A percentile compares a stretch with the other conserved stretches of the same genome.
Conservation (phyloP, 2,329 filamentous ascomycete genomes). For the Ceratocystis destructans region DNA sequence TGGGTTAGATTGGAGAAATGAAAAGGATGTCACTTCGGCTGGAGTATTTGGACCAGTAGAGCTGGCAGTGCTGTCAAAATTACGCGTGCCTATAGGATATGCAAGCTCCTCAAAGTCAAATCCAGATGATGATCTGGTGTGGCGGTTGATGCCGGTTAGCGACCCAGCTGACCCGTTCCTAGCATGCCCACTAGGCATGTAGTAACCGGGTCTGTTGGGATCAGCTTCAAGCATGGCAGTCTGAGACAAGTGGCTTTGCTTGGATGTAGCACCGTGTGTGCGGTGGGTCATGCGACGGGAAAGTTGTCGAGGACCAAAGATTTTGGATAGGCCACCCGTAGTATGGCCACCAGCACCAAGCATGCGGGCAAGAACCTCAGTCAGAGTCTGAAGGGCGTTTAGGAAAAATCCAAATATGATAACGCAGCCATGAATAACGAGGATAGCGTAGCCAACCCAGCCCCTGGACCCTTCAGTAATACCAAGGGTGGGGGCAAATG, state of each 20-base stretch:
- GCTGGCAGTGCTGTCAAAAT: conserved; percentile 42
- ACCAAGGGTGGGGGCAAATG: conserved; percentile 72
- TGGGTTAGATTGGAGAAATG: conserved; percentile 47
- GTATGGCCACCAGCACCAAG: conserved; percentile 70
- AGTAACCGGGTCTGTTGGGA: conserved; percentile 47
- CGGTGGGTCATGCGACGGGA: conserved; percentile 52
- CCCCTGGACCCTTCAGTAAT: conserved; percentile 69
- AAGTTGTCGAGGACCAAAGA: conserved; percentile 82
- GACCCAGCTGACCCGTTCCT: conserved; percentile 50
- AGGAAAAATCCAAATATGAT: conserved; percentile 86
- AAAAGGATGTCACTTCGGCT: conserved; percentile 56
- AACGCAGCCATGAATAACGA: conserved; percentile 72
- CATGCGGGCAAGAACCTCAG: conserved; percentile 74
- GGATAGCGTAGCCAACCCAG: conserved; percentile 89
- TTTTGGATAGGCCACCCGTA: conserved; percentile 73
- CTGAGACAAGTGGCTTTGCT: conserved; percentile 71
- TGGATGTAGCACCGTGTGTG: conserved; percentile 41
- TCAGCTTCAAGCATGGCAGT: conserved; percentile 64
- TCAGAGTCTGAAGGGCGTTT: conserved; percentile 76
- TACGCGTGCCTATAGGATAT: conserved; percentile 29
- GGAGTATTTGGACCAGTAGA: conserved; percentile 61
- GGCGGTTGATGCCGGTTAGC: conserved; percentile 28
- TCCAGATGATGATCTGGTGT: conserved; percentile 41
- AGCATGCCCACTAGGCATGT: conserved; percentile 39
- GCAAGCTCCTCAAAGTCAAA: conserved; percentile 39